A percentile compares a stretch with the other conserved stretches of the same genome.
Conservation (phyloP, 2,329 filamentous ascomycete species). For the Colletotrichum sp. region DNA sequence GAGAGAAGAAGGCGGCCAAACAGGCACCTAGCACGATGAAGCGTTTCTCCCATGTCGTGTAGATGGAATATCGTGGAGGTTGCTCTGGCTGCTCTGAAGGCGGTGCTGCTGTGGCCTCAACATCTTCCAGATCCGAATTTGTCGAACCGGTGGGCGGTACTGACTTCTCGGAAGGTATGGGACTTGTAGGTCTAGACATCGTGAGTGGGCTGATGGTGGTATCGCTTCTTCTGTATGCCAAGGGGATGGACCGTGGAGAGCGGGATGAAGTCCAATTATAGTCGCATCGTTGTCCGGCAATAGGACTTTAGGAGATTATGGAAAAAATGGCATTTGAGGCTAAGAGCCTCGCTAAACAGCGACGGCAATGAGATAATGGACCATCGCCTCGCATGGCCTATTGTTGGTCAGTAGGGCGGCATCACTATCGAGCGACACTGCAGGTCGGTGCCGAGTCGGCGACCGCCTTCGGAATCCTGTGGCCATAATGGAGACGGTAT, state of each 20-base stretch:
- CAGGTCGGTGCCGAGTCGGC: conserved; percentile 17
- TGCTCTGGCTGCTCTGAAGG: background rate
- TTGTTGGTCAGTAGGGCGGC: background rate
- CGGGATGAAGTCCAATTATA: background rate
- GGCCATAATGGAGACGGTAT: background rate
- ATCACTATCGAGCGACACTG: background rate
- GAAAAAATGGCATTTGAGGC: background rate
- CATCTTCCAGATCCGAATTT: background rate
- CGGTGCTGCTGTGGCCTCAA: background rate
- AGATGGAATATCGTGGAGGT: conserved; percentile 38
- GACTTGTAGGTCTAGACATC: background rate
- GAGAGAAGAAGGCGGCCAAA: conserved; percentile 47
- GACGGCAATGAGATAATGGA: background rate
- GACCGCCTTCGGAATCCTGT: background rate
- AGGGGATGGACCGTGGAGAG: background rate
- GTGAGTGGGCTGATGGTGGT: background rate
- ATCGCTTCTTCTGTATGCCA: background rate
- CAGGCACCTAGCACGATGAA: conserved; percentile 44
- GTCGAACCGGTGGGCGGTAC: background rate
- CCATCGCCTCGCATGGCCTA: background rate
- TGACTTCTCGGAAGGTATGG: background rate
- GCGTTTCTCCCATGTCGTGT: conserved; percentile 44
- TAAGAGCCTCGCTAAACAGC: background rate
- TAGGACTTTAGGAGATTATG: background rate
- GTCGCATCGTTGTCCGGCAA: background rate